Percentiles rank a stretch among this genome's conserved stretches.
Conservation (phyloP, 495 filamentous ascomycete genomes). For the Lepidopterella palustris region DNA sequence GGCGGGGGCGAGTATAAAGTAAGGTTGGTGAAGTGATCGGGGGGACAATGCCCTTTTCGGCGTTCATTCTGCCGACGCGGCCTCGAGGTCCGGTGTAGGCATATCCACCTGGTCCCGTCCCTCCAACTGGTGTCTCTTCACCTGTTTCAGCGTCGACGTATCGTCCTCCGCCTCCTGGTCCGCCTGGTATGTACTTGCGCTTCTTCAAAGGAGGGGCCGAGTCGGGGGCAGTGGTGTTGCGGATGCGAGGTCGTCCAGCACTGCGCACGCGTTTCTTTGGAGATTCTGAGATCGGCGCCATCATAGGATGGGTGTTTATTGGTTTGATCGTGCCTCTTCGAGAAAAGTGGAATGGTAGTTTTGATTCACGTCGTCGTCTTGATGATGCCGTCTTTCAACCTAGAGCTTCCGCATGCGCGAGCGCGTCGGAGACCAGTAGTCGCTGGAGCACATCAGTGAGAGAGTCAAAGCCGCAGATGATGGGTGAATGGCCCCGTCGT, state of each 20-base stretch:
- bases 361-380: not conserved
- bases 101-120: slow-evolving; percentile 42
- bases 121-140: slow-evolving; percentile 39
- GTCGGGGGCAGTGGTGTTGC: slow-evolving; percentile 7
- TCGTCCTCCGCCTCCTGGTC: slow-evolving; percentile 38
- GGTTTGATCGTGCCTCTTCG: not conserved
- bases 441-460: slow-evolving; percentile 1
- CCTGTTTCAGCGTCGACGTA: slow-evolving; percentile 36
- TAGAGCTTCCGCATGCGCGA: slow-evolving; percentile 3
- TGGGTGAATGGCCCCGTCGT: not conserved
- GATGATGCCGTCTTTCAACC: not conserved
- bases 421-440: not conserved
- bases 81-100: slow-evolving; percentile 42
- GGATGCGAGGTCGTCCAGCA: slow-evolving; percentile 10
- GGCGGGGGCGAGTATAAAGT: slow-evolving; percentile 48
- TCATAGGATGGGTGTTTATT: not conserved
- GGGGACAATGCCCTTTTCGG: slow-evolving; percentile 39
- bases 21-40: slow-evolving; percentile 45
- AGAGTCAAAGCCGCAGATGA: not conserved
- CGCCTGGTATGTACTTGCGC: slow-evolving; percentile 37
- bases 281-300: slow-evolving; percentile 24
- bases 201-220: slow-evolving; percentile 31
- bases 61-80: slow-evolving; percentile 39
- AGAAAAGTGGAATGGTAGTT: not conserved
- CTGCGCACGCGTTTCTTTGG: slow-evolving; percentile 20